Evolutionary conservation across 1,284 basidiomycete species (phyloP), one percentile per base, ranked within the genome.

Genomic region (Ganoderma sp.): DNA sequence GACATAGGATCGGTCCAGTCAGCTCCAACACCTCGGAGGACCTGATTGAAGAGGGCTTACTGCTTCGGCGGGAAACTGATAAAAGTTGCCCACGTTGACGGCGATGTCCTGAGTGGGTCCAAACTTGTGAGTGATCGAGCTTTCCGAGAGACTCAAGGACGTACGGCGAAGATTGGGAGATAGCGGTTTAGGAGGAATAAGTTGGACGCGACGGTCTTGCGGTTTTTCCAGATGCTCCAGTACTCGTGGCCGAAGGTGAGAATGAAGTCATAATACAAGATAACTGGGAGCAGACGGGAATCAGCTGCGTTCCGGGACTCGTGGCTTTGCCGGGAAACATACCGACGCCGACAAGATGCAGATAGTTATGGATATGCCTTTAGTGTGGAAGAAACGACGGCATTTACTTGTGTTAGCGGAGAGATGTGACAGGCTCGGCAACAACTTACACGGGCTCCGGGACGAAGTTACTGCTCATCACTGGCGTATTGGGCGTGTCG

Each of bases 341-440:
- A 78, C 77, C 73, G 39, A 79, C 71, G 39, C 78, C 78, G 37
- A 74, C 67, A 48, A 78, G 74, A 67, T 77, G 78, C 19, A 78
- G 67, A 60, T 73, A 76, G 63, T 75, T 75, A 67, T 78, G 75
- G 37, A 73, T 59, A 63, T 73, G 69, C 22, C 76, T 76, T 65
- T 1, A 14, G 34, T 41, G 34, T 17, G 52, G 57, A 32, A 58
- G 19, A 54, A 22, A 54, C 50, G 8, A 22, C 0, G 25, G 25
- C 25, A 12, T 32, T 63, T 48, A 63, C n/a, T n/a, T 12, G 12
- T 50, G n/a, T 19, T 25, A 22, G 22, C 48, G 2, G 14, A 45
- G 28, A 28, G 17, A 37, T 25, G 22, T 37, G 12, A 14, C 22
- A 7, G 7, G 22, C 45, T 48, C 45, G 19, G 61, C 32, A 32